Conservation (phyloP, 139 green algal species). For the Ettlia oleoabundans region DNA sequence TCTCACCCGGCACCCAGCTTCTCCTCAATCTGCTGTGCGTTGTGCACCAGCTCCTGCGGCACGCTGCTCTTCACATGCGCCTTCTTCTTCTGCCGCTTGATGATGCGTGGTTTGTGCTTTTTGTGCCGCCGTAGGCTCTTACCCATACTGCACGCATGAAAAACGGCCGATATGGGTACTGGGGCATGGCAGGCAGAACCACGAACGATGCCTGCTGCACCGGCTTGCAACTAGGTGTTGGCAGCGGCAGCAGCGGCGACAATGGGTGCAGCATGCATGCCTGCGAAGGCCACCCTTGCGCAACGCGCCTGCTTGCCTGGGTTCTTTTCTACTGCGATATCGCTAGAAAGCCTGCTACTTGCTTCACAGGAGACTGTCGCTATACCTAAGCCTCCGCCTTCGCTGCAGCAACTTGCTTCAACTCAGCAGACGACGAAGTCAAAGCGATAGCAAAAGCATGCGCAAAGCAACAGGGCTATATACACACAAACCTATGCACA, state of each 20-base stretch:
- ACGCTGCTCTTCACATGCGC: conserved; percentile 25
- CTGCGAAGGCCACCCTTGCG: neutral
- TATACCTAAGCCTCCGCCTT: too few relatives aligned
- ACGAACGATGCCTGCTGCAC: too few relatives aligned
- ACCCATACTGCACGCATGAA: conserved; percentile 27
- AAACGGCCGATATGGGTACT: neutral
- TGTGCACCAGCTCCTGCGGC: conserved; percentile 29
- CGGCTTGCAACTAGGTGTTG: neutral
- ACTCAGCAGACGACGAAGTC: too few relatives aligned
- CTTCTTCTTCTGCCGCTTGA: conserved; percentile 42
- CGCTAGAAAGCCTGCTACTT: neutral
- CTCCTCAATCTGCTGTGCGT: conserved; percentile 9
- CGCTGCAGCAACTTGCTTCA: too few relatives aligned
- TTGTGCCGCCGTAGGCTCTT: conserved; percentile 41
- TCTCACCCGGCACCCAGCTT: conserved; percentile 47
- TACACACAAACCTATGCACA: too few relatives aligned
- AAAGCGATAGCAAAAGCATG: too few relatives aligned
- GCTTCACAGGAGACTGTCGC: neutral
- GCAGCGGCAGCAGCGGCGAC: neutral
- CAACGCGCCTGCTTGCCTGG: too few relatives aligned
- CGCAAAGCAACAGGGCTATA: too few relatives aligned
- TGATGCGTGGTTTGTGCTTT: conserved; percentile 28
- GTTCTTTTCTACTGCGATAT: too few relatives aligned
- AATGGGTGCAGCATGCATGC: neutral
- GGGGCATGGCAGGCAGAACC: too few relatives aligned